phyloP scores from a whole-genome alignment of 2,329 filamentous ascomycete genomes.

The Ceratocystis papillata region DNA sequence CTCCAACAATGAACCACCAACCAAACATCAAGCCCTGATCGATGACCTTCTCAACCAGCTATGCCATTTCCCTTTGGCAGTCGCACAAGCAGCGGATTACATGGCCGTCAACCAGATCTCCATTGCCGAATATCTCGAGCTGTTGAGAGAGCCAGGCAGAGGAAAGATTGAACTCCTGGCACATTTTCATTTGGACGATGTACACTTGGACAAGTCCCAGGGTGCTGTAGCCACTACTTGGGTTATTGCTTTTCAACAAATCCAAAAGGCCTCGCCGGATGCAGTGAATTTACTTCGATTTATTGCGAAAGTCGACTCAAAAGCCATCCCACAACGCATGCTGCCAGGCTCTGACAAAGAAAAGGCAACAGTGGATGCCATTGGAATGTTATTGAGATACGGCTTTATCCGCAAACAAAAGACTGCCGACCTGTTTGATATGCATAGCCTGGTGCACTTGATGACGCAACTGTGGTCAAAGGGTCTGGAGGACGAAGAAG shows the following conservation, averaged over 20 bases:
- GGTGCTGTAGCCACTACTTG: not conserved
- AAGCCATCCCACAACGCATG: not conserved
- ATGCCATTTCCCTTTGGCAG: slow-evolving; percentile 24
- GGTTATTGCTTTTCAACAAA: not conserved
- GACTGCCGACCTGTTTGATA: not conserved
- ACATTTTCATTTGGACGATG: not conserved
- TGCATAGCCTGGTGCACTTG: not conserved
- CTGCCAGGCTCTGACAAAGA: not conserved
- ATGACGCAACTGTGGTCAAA: not conserved
- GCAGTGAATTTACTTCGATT: not conserved
- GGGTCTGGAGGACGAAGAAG: not conserved
- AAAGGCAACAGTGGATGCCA: not conserved
- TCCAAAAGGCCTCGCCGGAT: not conserved
- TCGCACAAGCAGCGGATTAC: slow-evolving; percentile 25
- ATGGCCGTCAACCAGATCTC: slow-evolving; percentile 15
- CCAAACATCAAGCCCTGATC: too few species aligned
- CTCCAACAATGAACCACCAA: too few species aligned
- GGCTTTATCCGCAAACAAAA: not conserved
- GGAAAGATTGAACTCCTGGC: not conserved
- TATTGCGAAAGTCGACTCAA: not conserved
- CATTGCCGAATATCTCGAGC: not conserved
- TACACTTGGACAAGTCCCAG: not conserved
- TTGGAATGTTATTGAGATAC: not conserved
- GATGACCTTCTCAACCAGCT: slow-evolving; percentile 3
- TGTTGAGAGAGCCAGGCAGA: not conserved